Percentiles rank a stretch among this genome's conserved stretches.
Conservation (phyloP, 306 rosid genomes). For the Vicia faba region DNA sequence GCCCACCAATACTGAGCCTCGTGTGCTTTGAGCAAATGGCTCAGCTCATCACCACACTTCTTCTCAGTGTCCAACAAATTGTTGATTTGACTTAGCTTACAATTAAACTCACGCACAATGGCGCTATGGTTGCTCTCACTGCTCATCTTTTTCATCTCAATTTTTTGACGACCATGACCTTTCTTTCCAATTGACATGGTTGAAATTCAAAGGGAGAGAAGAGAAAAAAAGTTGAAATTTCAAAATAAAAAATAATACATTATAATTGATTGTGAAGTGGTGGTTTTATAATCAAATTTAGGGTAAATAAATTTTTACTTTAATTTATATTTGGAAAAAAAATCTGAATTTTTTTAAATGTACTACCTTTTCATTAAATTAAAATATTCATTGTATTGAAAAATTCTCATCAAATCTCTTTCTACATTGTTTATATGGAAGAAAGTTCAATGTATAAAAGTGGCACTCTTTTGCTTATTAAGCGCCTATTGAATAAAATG, state of each 20-base stretch:
- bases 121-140: slow-evolving; percentile 43
- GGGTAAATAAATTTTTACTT: background rate
- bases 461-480: too few species aligned
- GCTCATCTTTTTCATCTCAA: slow-evolving; percentile 46
- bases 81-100: background rate
- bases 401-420: slow-evolving; percentile 4
- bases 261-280: too few species aligned
- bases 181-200: slow-evolving; percentile 19
- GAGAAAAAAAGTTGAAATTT: background rate
- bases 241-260: background rate
- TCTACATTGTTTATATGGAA: slow-evolving; percentile 9
- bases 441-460: background rate
- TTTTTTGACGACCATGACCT: slow-evolving; percentile 40
- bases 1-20: slow-evolving; percentile 33
- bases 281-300: slow-evolving; percentile 27
- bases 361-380: background rate
- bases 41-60: background rate
- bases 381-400: background rate
- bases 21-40: background rate
- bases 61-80: background rate
- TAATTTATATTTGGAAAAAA: too few species aligned
- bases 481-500: too few species aligned
- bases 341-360: background rate
- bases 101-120: slow-evolving; percentile 32
- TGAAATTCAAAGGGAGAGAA: background rate